Conservation (phyloP, 2,329 filamentous ascomycete genomes). For the Xylariaceae sp. region DNA sequence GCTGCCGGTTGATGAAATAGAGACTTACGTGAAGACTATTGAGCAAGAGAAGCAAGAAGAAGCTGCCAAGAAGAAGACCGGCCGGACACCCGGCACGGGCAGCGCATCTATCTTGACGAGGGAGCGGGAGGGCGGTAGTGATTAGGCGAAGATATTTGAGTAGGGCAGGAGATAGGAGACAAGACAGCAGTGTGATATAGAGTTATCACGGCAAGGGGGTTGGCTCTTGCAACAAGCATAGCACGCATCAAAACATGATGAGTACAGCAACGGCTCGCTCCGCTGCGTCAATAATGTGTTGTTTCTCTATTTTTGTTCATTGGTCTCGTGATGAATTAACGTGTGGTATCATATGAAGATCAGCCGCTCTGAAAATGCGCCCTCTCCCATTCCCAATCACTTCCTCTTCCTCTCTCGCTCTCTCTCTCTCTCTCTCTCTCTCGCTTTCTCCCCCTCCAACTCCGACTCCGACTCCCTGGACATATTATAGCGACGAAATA, state of each 20-base stretch:
- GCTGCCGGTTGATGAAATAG: conserved; percentile 92
- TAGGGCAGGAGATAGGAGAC: background rate
- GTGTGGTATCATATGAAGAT: conserved; percentile 32
- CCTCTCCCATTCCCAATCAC: background rate
- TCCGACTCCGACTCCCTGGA: background rate
- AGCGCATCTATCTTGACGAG: conserved; percentile 70
- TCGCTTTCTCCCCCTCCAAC: background rate
- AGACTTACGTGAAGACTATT: conserved; percentile 96
- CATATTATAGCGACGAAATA: background rate
- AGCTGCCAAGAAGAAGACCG: conserved; percentile 92
- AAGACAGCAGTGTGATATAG: conserved; percentile 1
- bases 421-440: background rate
- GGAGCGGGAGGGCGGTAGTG: conserved; percentile 38
- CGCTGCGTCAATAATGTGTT: background rate
- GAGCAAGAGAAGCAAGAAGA: conserved; percentile 99
- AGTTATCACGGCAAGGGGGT: conserved; percentile 10
- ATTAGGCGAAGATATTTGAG: conserved; percentile 16
- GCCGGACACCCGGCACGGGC: conserved; percentile 63
- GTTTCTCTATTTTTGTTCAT: conserved; percentile 12
- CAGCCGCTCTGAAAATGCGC: conserved; percentile 23
- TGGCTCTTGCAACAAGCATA: background rate
- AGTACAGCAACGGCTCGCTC: conserved; percentile 6
- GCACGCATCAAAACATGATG: conserved; percentile 9
- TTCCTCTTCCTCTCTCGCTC: background rate
- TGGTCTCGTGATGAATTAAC: conserved; percentile 21